A percentile compares a stretch with the other conserved stretches of the same genome.
Evolutionary conservation across 257 asterid species (phyloP).

Genomic region (Solanum habrochaites): DNA sequence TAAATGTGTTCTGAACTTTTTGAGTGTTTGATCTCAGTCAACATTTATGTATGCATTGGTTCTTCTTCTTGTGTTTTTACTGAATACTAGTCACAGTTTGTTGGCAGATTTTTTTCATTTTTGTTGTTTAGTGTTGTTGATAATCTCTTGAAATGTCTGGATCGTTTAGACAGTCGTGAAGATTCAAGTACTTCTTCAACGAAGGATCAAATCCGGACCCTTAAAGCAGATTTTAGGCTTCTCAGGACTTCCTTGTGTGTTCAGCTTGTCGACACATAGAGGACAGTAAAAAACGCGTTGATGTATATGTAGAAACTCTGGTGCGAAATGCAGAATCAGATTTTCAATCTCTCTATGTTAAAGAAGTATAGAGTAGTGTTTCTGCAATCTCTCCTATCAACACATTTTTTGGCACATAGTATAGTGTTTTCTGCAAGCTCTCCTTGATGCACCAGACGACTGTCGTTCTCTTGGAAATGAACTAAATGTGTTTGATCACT

Average conservation of each 20-base stretch:
- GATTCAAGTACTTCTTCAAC: neutral
- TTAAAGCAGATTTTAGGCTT: neutral
- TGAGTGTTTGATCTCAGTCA: neutral
- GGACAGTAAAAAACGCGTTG: neutral
- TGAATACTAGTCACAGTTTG: neutral
- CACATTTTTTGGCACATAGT: no score
- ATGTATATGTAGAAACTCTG: neutral
- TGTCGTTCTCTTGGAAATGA: neutral
- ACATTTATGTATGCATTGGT: neutral
- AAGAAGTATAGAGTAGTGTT: neutral
- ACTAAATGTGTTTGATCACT: neutral
- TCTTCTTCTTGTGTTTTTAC: neutral
- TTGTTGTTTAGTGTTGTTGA: neutral
- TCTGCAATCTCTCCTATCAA: neutral
- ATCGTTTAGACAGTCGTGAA: neutral
- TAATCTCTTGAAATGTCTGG: neutral
- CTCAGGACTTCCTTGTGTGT: neutral
- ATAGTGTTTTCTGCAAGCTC: neutral
- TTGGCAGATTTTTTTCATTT: neutral
- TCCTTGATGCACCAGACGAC: neutral
- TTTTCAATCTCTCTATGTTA: neutral
- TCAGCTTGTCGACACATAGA: neutral
- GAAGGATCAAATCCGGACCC: neutral
- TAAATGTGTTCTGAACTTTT: neutral
- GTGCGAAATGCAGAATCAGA: neutral